Conservation (phyloP, 2,329 filamentous ascomycete species). For the Tothia fuscella region DNA sequence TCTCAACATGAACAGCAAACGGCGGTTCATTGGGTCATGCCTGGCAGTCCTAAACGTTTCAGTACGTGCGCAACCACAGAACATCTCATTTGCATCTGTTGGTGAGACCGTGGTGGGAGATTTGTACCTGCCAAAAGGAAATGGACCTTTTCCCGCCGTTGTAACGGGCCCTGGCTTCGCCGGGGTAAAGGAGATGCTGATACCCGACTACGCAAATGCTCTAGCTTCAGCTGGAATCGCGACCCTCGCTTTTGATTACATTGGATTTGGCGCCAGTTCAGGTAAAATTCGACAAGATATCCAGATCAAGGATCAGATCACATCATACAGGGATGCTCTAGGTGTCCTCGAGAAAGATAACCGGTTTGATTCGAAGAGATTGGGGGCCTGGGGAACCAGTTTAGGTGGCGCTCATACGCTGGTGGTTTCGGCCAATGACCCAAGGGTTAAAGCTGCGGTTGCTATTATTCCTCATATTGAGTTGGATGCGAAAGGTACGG, state of each 20-base stretch:
- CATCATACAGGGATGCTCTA: slow-evolving; percentile 2
- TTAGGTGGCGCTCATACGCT: slow-evolving; percentile 5
- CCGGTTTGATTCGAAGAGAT: slow-evolving; percentile 2
- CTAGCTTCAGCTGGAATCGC: slow-evolving; percentile 1
- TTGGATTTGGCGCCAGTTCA: slow-evolving; percentile 1
- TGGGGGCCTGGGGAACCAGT: slow-evolving; percentile 6
- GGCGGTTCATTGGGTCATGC: too few relatives aligned
- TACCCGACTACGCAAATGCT: slow-evolving; percentile 2
- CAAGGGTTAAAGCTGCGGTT: slow-evolving; percentile 1
- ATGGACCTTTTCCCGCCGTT: background rate
- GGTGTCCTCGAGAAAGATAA: slow-evolving; percentile 1
- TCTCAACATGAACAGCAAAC: too few relatives aligned
- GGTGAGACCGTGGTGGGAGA: slow-evolving; percentile 1
- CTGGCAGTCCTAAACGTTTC: too few relatives aligned
- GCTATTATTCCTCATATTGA: slow-evolving; percentile 5
- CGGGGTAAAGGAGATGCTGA: slow-evolving; percentile 8
- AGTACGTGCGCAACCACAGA: too few relatives aligned
- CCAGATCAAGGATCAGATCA: background rate
- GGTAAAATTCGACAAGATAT: slow-evolving; percentile 2
- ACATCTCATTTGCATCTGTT: slow-evolving; percentile 3
- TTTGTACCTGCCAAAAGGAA: slow-evolving; percentile 1
- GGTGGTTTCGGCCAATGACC: slow-evolving; percentile 1
- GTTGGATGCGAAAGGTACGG: background rate
- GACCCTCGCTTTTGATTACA: slow-evolving; percentile 6
- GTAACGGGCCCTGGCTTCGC: slow-evolving; percentile 7